These are phyloP conservation scores for Morella rubra DNA, from an alignment of 306 rosid genomes.

Conservation along the genomic window DNA sequence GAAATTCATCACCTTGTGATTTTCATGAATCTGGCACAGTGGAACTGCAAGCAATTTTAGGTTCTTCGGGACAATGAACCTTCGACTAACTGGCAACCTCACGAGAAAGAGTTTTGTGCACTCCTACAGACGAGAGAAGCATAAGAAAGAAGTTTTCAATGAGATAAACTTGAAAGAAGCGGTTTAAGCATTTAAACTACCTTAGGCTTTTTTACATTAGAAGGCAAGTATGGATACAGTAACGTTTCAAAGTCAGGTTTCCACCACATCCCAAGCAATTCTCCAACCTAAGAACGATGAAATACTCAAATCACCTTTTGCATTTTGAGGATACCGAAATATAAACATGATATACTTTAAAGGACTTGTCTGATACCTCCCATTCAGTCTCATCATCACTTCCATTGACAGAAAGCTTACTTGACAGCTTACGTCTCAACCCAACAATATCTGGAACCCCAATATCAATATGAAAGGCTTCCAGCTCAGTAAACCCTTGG, in stretches of 20 bases:
- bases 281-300: constrained; percentile 58
- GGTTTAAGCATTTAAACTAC: constrained; percentile 31
- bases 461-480: constrained; percentile 6
- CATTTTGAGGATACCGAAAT: constrained; percentile 9
- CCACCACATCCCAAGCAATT: constrained; percentile 93
- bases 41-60: constrained; percentile 83
- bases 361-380: constrained; percentile 59
- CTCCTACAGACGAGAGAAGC: constrained; percentile 50
- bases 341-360: background rate
- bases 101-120: constrained; percentile 78
- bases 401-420: constrained; percentile 59
- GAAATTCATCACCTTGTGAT: constrained; percentile 52
- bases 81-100: constrained; percentile 65
- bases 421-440: constrained; percentile 69
- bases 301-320: background rate
- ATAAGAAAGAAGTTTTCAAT: constrained; percentile 15
- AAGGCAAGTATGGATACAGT: constrained; percentile 61
- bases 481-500: constrained; percentile 5
- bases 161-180: constrained; percentile 9
- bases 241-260: constrained; percentile 70
- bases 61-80: constrained; percentile 73
- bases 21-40: constrained; percentile 72
- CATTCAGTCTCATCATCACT: constrained; percentile 58
- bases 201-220: constrained; percentile 58
- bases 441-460: constrained; percentile 68